Evolutionary conservation across 345 rosid species (phyloP).

Genomic region (Hibiscus syriacus): DNA sequence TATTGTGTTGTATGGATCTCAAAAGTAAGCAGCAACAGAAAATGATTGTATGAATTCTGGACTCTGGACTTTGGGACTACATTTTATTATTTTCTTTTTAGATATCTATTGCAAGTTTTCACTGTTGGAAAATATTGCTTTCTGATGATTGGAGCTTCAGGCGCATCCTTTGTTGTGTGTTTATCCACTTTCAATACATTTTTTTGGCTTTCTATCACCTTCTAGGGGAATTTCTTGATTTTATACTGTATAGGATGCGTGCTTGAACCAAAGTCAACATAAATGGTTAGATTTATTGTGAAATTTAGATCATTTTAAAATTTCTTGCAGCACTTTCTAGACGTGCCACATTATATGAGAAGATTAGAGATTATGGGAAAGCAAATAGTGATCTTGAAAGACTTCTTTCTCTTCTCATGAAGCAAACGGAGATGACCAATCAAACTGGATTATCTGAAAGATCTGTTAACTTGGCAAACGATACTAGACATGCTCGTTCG

Average conservation of each 20-base stretch:
- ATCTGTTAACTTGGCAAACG: constrained; percentile 38
- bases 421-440: constrained; percentile 50
- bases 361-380: no score
- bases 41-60: no score
- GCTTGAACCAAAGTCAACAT: no score
- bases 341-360: no score
- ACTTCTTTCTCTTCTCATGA: constrained; percentile 41
- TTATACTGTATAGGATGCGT: background rate
- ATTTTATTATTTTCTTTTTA: no score
- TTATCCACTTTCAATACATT: background rate
- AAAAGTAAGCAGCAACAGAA: no score
- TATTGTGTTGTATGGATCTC: no score
- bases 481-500: no score
- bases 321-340: constrained; percentile 66
- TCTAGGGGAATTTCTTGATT: background rate
- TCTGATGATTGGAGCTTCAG: background rate
- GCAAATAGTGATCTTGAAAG: no score
- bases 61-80: no score
- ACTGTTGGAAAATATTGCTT: background rate
- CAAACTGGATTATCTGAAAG: constrained; percentile 43
- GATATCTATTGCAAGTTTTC: background rate
- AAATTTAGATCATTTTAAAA: background rate
- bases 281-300: background rate
- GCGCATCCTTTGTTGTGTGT: background rate
- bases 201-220: background rate